A percentile compares a stretch with the other conserved stretches of the same genome.
Evolutionary conservation across 2,329 filamentous ascomycete species (phyloP).

Genomic region (Blastomyces silverae): DNA sequence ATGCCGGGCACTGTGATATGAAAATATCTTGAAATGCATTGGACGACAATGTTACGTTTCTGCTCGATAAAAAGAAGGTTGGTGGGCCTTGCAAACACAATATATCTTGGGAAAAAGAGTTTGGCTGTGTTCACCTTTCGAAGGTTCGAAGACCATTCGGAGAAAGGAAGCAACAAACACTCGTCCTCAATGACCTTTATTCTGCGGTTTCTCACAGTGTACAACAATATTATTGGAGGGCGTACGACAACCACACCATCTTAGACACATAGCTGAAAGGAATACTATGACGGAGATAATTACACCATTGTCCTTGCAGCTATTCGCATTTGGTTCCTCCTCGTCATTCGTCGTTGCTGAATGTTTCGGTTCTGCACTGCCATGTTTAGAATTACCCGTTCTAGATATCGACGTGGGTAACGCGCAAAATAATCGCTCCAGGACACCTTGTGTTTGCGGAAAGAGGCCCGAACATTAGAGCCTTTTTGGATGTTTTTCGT

Average conservation of each 20-base stretch:
- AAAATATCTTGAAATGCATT: background rate
- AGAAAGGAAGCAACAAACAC: background rate
- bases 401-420: background rate
- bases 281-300: background rate
- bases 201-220: background rate
- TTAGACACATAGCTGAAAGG: background rate
- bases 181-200: background rate
- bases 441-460: background rate
- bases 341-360: background rate
- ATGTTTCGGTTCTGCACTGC: background rate
- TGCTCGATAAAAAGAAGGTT: background rate
- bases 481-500: background rate
- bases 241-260: background rate
- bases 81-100: background rate
- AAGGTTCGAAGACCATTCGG: background rate
- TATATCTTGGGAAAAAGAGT: background rate
- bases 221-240: background rate
- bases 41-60: background rate
- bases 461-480: background rate
- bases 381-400: background rate
- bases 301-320: background rate
- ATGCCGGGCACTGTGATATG: background rate
- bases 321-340: background rate
- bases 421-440: background rate
- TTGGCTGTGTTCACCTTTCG: background rate